A percentile compares a stretch with the other conserved stretches of the same genome.
phyloP scores from a whole-genome alignment of 2,329 filamentous ascomycete genomes.

The Elsinoe perseae region DNA sequence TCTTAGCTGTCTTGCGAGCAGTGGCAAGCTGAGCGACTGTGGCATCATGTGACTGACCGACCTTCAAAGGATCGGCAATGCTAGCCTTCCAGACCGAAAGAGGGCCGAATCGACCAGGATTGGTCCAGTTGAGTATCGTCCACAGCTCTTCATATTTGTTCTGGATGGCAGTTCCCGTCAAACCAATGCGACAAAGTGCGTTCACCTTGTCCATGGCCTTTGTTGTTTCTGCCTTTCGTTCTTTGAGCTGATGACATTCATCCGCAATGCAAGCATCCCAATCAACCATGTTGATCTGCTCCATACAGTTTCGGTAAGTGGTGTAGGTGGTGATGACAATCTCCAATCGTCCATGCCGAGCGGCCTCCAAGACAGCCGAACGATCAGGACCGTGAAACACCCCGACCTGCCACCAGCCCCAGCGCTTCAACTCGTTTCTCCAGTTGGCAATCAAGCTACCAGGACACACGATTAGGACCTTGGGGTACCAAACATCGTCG shows the following conservation, averaged over 20 bases:
- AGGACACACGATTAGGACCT: constrained; percentile 78
- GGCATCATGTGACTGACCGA: constrained; percentile 89
- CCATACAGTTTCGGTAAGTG: constrained; percentile 72
- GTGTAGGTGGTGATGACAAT: constrained; percentile 91
- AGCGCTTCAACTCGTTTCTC: constrained; percentile 74
- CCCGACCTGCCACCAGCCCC: constrained; percentile 94
- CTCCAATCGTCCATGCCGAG: constrained; percentile 68
- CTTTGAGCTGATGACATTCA: constrained; percentile 87
- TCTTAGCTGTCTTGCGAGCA: constrained; percentile 72
- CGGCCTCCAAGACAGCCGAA: constrained; percentile 47
- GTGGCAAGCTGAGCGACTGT: constrained; percentile 73
- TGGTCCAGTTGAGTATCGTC: constrained; percentile 94
- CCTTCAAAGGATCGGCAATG: constrained; percentile 70
- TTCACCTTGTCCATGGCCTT: constrained; percentile 86
- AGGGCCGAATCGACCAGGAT: constrained; percentile 64
- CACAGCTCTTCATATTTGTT: constrained; percentile 97
- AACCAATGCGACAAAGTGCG: constrained; percentile 79
- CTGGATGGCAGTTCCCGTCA: constrained; percentile 94
- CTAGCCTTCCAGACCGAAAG: constrained; percentile 68
- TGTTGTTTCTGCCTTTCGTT: constrained; percentile 66
- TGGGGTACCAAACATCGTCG: constrained; percentile 66
- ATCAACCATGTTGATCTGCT: constrained; percentile 70
- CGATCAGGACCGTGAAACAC: constrained; percentile 66
- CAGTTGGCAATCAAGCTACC: constrained; percentile 86
- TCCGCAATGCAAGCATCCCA: constrained; percentile 96